Conservation (phyloP, 2,329 filamentous ascomycete genomes). For the Phyllachora maydis region DNA sequence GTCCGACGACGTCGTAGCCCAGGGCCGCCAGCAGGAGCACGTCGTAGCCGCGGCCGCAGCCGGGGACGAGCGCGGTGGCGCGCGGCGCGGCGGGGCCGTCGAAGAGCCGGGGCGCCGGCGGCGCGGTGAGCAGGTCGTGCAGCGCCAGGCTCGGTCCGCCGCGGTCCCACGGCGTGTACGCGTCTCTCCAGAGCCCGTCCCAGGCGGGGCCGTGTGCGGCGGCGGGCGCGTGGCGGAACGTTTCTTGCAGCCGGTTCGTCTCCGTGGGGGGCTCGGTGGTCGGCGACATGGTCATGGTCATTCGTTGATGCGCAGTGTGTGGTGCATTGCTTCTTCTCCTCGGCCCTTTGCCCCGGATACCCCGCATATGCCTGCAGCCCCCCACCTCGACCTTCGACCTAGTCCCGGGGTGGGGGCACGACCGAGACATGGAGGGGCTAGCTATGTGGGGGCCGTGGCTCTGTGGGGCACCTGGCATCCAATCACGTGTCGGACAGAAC, state of each 20-base stretch:
- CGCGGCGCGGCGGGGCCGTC: constrained; percentile 4
- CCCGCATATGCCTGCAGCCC: too few relatives aligned
- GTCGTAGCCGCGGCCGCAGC: constrained; percentile 69
- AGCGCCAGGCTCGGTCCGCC: constrained; percentile 29
- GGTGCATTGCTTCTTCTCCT: too few relatives aligned
- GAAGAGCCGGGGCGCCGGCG: constrained; percentile 14
- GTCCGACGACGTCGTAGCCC: constrained; percentile 58
- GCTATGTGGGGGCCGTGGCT: too few relatives aligned
- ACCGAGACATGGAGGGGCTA: too few relatives aligned
- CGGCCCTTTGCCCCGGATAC: too few relatives aligned
- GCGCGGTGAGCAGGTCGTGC: constrained; percentile 26
- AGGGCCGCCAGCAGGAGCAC: constrained; percentile 52
- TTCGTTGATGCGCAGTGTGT: too few relatives aligned
- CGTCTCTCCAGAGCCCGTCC: constrained; percentile 24
- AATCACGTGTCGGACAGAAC: too few relatives aligned
- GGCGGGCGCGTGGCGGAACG: constrained; percentile 14
- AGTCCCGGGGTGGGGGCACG: too few relatives aligned
- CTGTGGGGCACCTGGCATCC: too few relatives aligned
- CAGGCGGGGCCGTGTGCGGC: constrained; percentile 14
- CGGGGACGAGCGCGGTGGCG: constrained; percentile 41
- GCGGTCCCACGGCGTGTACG: constrained; percentile 33
- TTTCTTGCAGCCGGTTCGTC: constrained; percentile 5
- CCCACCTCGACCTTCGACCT: too few relatives aligned
- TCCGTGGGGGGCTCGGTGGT: not conserved
- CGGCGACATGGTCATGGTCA: not conserved